Evolutionary conservation across 1,284 basidiomycete species (phyloP), one percentile per base, ranked within the genome.

Genomic region (Heterobasidion occidentale): DNA sequence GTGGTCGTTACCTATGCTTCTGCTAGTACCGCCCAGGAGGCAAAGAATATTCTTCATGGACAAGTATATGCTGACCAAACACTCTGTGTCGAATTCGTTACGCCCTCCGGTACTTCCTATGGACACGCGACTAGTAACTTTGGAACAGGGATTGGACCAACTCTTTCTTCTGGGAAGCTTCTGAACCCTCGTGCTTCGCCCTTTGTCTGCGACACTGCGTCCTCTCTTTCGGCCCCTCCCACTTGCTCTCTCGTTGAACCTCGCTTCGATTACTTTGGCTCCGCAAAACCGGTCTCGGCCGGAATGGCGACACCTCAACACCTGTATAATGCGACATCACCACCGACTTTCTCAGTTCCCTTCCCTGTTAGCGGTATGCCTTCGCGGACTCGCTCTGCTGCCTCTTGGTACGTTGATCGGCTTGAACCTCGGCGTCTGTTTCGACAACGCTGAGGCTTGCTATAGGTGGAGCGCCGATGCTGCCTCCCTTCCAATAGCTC

Each of bases 1-100:
- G 84, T 77, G 53, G 61, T 81, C 33, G 84, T 86, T n/a, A 80
- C 86, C 65, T 88, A 84, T 63, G 69, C 74, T 38, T 75, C 79
- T 27, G 58, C 72, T 46, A 69, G 70, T 44, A 74, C 77, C 59
- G 86, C 86, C 20, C 73, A 74, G 59, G 86, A 88, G 64, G 86
- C 86, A 14, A 81, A 77, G 58, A 77, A 79, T 33, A 70, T 74
- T 46, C 72, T 88, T 52, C 74, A 80, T 57, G 78, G 78, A 56
- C 86, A 88, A 64, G 68, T 72, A 49, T 88, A 88, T 63, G 78
- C 77, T 19, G 76, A 74, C 56, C 70, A 73, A 57, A 71, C 74
- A 56, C 67, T 86, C 53, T 68, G 74, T 52, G 77, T 71, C 53
- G 74, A 75, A 59, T 81, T 77, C 61, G 62, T 82, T n/a, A 27